Evolutionary conservation across 2,329 filamentous ascomycete genomes (phyloP), one percentile per base, ranked within the genome.

Genomic region (Calonectria fujianensis): DNA sequence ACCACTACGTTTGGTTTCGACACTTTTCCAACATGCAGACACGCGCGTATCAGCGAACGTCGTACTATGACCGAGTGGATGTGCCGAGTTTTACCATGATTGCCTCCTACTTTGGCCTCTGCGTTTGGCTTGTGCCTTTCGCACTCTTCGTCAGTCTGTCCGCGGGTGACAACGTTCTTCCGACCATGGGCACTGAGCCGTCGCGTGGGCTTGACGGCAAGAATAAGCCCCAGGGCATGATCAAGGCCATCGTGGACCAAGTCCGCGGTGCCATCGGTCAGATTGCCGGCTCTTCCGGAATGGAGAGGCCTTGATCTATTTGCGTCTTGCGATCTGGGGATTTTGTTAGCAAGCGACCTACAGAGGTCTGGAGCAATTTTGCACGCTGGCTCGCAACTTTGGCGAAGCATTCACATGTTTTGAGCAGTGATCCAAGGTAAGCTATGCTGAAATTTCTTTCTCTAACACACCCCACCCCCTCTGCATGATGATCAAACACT

Each of bases 111-210:
- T 99, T 99, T 82, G 97, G 97, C 0, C 88, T 99, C 2, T 98
- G 96, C 81, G 96, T 99, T 0, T 99, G 97, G 97, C 90, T 99
- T 1, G 95, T 98, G 0, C 97, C 97, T 0, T 99, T 99, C 83
- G 93, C 96, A 20, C 89, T 99, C 18, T 99, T 99, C 82, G 96
- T 99, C 66, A 98, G 95, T 81, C 86, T 99, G 52, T 98, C 95
- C 24, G 97, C 97, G 0, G 95, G 96, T 70, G 97, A 99, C 83
- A 98, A 98, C 82, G 95, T 98, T 4, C 87, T 99, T 67, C 97
- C 97, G 0, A 97, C 93, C 10, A 98, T 98, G 91, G 95, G 95
- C 16, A 95, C 92, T 77, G 88, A 90, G 68, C 89, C 90, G 3
- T 83, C 86, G 11, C 86, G 85, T 16, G 87, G 87, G 31, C 83